Evolutionary conservation across 179 eudicot species (phyloP).

Genomic region (Sideroxylon spinosum): DNA sequence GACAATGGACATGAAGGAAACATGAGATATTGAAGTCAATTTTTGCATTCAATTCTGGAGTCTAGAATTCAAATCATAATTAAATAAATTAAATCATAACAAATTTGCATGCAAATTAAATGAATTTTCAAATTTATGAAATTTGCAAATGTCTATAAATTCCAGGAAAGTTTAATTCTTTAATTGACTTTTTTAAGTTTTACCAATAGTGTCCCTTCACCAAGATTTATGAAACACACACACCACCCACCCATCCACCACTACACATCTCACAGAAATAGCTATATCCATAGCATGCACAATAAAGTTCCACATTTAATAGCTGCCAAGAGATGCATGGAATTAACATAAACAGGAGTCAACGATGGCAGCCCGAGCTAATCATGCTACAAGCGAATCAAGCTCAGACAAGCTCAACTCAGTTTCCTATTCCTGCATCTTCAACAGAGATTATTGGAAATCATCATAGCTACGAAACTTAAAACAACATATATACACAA

Average conservation of each 20-base stretch:
- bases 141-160: not conserved
- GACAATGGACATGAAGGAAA: constrained; percentile 14
- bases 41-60: not conserved
- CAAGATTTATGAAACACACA: not conserved
- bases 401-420: not conserved
- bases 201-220: not conserved
- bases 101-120: not conserved
- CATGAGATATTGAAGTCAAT: not conserved
- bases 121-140: not conserved
- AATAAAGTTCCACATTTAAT: not conserved
- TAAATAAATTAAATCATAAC: not conserved
- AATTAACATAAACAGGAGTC: not conserved
- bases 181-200: not conserved
- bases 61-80: not conserved
- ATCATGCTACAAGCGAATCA: not conserved
- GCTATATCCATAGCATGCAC: not conserved
- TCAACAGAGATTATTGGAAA: not conserved
- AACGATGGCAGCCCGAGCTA: not conserved
- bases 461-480: not conserved
- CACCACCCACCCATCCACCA: not conserved
- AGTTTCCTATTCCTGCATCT: not conserved
- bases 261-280: not conserved
- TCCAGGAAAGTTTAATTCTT: not conserved
- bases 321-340: not conserved
- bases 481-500: not conserved